Evolutionary conservation across 202 grass and related monocot genomes (phyloP), one percentile per base, ranked within the genome.

Genomic region (Panicum hallii): DNA sequence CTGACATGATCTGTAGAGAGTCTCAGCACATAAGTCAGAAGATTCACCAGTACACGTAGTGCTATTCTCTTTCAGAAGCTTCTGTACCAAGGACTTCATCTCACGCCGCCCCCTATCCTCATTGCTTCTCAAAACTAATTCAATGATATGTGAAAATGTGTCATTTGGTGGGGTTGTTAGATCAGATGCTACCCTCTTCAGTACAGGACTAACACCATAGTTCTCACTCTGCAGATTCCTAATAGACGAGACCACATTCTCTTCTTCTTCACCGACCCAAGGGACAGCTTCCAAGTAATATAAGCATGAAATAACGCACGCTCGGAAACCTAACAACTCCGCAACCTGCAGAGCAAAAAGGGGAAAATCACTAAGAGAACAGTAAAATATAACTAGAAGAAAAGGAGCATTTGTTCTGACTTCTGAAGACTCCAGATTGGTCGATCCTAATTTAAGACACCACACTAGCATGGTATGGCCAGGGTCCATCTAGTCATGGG

Each of bases 201-300:
- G 83, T 92, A 98, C 53, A 77, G 95, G 91, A 56, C 83, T 89
- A 42, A 89, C 76, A 1, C 90, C 87, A 23, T 90, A 95, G 68
- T 90, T 88, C 38, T 83, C 88, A 70, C 34, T 83, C 45, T 90
- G 93, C 23, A 99, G 88, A 20, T 91, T 88, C 49, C 78, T 90
- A 77, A 99, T 77, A 32, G 91, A 95, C 11, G 88, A 92, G 11
- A 99, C 78, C 11, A 99, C 96, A 79, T 80, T 88, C 72, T 92
- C 93, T 86, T 98, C 95, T 90, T 98, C 95, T 91, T 98, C 95
- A 14, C 89, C 87, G 1, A 91, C 83, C 96, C 96, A 99, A 53
- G 96, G 96, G 26, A 94, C 90, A 0, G 93, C 93, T 90, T 95
- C 93, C 74, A 98, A 70, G 88, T 94, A 98, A 88, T 94, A 82